These are phyloP conservation scores for Zopfia rhizophila DNA, from an alignment of 2,329 filamentous ascomycete species.

Conservation along the genomic window DNA sequence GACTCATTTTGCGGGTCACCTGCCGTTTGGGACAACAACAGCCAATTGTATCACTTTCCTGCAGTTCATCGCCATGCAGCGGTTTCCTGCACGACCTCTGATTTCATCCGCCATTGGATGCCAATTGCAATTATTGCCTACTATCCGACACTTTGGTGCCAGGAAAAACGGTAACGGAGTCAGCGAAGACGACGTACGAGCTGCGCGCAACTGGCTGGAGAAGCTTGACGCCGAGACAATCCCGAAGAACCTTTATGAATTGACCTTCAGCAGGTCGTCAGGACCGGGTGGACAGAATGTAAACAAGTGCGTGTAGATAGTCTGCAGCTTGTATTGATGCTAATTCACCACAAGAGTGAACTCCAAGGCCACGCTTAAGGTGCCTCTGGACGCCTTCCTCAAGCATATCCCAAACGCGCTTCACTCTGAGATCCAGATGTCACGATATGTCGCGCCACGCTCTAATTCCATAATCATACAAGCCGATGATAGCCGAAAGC, in stretches of 20 bases:
- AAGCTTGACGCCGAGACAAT: slow-evolving; percentile 64
- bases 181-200: slow-evolving; percentile 43
- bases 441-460: slow-evolving; percentile 65
- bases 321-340: slow-evolving; percentile 10
- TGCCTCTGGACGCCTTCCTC: slow-evolving; percentile 64
- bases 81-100: neutral
- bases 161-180: slow-evolving; percentile 2
- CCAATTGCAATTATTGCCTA: slow-evolving; percentile 1
- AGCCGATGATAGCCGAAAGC: slow-evolving; percentile 71
- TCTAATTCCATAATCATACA: slow-evolving; percentile 69
- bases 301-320: slow-evolving; percentile 68
- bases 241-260: slow-evolving; percentile 65
- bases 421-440: slow-evolving; percentile 62
- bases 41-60: too few species aligned
- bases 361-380: slow-evolving; percentile 72
- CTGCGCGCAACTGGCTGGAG: slow-evolving; percentile 67
- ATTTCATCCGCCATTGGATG: neutral
- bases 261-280: slow-evolving; percentile 71
- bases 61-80: neutral
- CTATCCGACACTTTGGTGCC: slow-evolving; percentile 7
- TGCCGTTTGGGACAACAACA: neutral
- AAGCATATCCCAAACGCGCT: slow-evolving; percentile 65
- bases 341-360: slow-evolving; percentile 63
- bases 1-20: neutral
- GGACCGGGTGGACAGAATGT: slow-evolving; percentile 75